These are phyloP conservation scores for Coemansia sp. DNA, from an alignment of 192 early-diverging fungal genomes.

Conservation along the genomic window DNA sequence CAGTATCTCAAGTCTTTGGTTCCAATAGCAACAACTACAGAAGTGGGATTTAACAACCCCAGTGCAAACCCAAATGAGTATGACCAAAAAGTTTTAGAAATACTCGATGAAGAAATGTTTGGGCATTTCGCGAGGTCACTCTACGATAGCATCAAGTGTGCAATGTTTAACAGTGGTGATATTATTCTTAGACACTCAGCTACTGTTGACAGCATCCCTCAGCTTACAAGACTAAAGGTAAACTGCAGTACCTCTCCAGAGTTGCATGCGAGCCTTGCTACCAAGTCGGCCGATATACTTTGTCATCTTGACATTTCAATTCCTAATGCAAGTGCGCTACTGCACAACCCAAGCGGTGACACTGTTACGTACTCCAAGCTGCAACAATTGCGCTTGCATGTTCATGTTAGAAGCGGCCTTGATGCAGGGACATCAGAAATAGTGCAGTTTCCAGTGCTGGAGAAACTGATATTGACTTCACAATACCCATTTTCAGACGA, in stretches of 20 bases:
- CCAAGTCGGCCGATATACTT: not conserved
- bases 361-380: not conserved
- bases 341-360: not conserved
- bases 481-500: conserved; percentile 14
- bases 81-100: not conserved
- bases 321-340: not conserved
- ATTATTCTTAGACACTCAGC: not conserved
- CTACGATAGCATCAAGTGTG: not conserved
- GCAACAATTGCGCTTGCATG: not conserved
- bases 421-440: not conserved
- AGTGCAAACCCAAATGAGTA: not conserved
- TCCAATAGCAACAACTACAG: not conserved
- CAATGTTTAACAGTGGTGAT: too few relatives aligned
- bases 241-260: not conserved
- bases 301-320: not conserved
- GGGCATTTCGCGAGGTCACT: not conserved
- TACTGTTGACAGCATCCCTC: not conserved
- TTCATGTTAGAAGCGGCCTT: not conserved
- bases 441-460: conserved; percentile 9
- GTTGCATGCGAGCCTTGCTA: not conserved
- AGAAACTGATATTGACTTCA: not conserved
- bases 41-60: not conserved
- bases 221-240: not conserved
- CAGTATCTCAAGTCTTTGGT: not conserved
- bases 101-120: not conserved